phyloP scores from a whole-genome alignment of 805 yeast species.

The Spathaspora gorwiae region DNA sequence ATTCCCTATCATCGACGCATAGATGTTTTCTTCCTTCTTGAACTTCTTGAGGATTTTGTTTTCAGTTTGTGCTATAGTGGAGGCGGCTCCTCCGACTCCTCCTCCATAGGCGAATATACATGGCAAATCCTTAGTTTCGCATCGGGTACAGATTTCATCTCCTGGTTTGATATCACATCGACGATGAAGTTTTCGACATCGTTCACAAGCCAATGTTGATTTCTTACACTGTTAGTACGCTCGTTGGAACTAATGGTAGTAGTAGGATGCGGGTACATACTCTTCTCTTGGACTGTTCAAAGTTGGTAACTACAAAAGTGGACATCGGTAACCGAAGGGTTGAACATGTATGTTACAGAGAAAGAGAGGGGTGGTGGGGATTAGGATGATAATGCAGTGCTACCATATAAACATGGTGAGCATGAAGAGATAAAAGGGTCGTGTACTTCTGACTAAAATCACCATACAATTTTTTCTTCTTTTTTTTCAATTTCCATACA shows the following conservation, averaged over 20 bases:
- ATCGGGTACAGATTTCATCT: neutral
- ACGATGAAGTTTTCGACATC: constrained; percentile 2
- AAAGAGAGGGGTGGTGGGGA: too few relatives aligned
- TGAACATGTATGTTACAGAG: too few relatives aligned
- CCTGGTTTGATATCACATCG: neutral
- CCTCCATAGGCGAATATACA: neutral
- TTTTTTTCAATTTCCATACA: too few relatives aligned
- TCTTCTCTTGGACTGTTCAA: neutral
- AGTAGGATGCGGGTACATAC: constrained; percentile 3
- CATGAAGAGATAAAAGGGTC: too few relatives aligned
- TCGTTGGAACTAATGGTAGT: too few relatives aligned
- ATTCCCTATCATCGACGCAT: neutral
- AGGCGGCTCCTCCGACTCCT: too few relatives aligned
- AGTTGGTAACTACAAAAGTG: constrained; percentile 1
- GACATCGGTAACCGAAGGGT: neutral
- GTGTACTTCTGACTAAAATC: too few relatives aligned
- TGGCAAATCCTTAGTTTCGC: neutral
- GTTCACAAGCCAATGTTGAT: constrained; percentile 1
- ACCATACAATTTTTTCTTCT: too few relatives aligned
- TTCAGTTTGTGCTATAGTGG: too few relatives aligned
- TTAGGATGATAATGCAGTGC: too few relatives aligned
- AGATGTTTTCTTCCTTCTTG: neutral
- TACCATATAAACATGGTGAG: too few relatives aligned
- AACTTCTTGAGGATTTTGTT: neutral
- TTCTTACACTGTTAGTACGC: constrained; percentile 1